phyloP scores from a whole-genome alignment of 2,329 filamentous ascomycete genomes.

The Bretziella fagacearum region DNA sequence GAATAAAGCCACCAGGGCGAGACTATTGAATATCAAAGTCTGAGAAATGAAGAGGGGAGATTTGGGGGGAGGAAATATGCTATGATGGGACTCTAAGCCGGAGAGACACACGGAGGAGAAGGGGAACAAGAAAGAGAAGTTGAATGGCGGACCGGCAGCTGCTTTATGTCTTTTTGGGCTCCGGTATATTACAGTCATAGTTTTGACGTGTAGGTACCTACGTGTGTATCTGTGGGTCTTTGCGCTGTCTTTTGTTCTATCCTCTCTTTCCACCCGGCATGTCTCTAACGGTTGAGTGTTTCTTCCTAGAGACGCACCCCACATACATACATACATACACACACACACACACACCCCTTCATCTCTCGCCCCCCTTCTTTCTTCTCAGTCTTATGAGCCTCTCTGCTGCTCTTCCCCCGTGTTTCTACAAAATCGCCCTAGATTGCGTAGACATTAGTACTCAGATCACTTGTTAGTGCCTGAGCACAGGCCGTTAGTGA shows the following conservation, averaged over 20 bases:
- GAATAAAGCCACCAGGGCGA: constrained; percentile 14
- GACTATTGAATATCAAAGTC: constrained; percentile 7
- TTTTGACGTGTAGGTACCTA: background rate
- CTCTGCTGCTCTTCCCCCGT: too few relatives aligned
- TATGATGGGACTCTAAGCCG: constrained; percentile 4
- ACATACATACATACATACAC: too few relatives aligned
- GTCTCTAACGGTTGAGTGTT: too few relatives aligned
- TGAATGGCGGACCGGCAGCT: constrained; percentile 1
- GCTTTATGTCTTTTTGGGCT: constrained; percentile 6
- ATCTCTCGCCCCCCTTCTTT: background rate
- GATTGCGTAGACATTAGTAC: background rate
- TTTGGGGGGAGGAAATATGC: background rate
- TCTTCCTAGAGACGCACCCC: too few relatives aligned
- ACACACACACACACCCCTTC: background rate
- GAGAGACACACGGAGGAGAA: constrained; percentile 8
- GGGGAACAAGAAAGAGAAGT: background rate
- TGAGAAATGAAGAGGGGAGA: constrained; percentile 6
- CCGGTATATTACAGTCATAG: too few relatives aligned
- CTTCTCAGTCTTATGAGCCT: background rate
- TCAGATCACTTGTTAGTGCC: too few relatives aligned
- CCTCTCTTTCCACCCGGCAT: too few relatives aligned
- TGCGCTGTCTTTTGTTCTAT: too few relatives aligned
- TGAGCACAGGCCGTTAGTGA: background rate
- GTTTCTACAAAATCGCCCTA: background rate
- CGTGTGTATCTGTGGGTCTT: background rate